Base-by-base conservation (phyloP, 768 basidiomycete species). In the Kwoniella pini region DNA sequence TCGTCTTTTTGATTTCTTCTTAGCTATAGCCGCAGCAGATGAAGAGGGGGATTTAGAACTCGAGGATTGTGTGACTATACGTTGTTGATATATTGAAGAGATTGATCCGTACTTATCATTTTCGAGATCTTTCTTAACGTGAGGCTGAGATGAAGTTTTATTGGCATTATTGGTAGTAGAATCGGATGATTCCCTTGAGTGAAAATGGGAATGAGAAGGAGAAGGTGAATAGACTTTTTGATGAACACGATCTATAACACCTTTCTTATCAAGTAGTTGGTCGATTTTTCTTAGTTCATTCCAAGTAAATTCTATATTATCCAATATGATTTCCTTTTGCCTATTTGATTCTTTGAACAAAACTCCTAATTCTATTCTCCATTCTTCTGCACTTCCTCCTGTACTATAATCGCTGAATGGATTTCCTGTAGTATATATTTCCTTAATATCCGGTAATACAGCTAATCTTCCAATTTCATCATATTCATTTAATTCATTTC, bases 381-480 rank as follows among this genome's bases (percentile, higher is more conserved):
- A 91, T 39, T 83, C 83, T 55, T 88, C 83, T 63, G 84, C 88
- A 38, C 83, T 79, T 33, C 40, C 46, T 19, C 36, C 53, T 3
- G 21, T 40, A 15, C 26, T 40, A 42, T 12, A 13, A 2, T 27
- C n/a, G 61, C 88, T 86, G 39, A 96, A 84, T 0, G 89, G 89
- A 71, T 99, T 97, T 3, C 88, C 89, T 54, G 88, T 85, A 26
- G 65, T 67, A 86, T 87, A 94, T 2, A 97, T 82, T 70, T 92
- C 87, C 10, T 82, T 64, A 38, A 98, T 84, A 66, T 88, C 85
- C 12, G 92, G 90, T 36, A 97, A 81, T 6, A 84, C 82, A 0
- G 90, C 85, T 22, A 98, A 80, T 28, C 95, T 82, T 7, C 91
- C 89, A 9, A 98, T 82, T 77, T 98, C 95, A 10, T 85, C 86